Conservation (phyloP, 176 grass and related monocot species). For the Puya raimondii region DNA sequence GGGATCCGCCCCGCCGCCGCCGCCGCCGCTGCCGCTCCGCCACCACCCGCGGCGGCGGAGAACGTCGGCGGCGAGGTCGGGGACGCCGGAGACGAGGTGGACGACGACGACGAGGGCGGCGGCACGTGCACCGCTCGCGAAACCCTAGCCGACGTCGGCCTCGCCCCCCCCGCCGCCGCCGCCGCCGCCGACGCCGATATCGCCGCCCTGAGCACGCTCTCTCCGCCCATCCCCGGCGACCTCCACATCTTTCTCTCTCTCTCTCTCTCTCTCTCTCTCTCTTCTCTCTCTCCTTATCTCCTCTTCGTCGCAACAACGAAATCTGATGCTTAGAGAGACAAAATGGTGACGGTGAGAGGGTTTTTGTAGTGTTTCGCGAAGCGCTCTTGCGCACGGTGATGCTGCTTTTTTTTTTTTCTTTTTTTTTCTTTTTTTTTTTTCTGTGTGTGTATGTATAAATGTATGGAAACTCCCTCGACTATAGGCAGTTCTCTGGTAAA, state of each 20-base stretch:
- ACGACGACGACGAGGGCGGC: not conserved
- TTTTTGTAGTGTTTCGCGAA: not conserved
- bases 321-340: not conserved
- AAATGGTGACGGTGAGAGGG: not conserved
- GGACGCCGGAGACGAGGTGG: constrained; percentile 1
- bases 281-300: not conserved
- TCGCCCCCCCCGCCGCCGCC: constrained; percentile 5
- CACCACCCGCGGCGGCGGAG: constrained; percentile 20
- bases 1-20: constrained; percentile 14
- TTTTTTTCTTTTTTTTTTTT: no score
- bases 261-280: not conserved
- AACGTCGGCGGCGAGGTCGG: not conserved
- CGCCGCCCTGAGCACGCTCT: constrained; percentile 29
- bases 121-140: not conserved
- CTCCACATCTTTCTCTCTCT: constrained; percentile 27
- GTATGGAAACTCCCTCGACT: no score
- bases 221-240: constrained; percentile 21
- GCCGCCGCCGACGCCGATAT: not conserved
- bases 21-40: constrained; percentile 8
- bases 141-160: constrained; percentile 10
- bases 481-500: no score
- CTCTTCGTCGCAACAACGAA: not conserved
- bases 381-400: no score
- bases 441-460: no score
- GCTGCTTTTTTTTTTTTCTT: no score